Evolutionary conservation across 2,329 filamentous ascomycete genomes (phyloP).

Genomic region (Aureobasidium sp.): DNA sequence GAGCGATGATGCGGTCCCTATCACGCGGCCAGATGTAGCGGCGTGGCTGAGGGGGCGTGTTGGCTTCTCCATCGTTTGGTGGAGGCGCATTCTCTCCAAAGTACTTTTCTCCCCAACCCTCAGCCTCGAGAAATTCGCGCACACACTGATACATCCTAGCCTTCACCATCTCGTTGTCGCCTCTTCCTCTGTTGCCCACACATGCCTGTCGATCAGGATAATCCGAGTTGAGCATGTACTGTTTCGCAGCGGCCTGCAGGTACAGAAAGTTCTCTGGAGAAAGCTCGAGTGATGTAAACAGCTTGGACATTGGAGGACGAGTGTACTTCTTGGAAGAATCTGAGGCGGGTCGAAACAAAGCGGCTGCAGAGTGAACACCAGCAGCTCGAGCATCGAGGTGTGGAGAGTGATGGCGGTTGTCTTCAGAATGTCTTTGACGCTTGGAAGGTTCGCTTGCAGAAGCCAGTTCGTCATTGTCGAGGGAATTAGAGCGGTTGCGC

Average conservation of each 20-base stretch:
- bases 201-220: constrained; percentile 51
- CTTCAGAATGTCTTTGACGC: constrained; percentile 3
- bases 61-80: constrained; percentile 19
- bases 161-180: constrained; percentile 50
- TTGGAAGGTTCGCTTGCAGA: constrained; percentile 9
- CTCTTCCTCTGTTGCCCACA: constrained; percentile 43
- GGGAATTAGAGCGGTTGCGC: background rate
- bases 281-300: constrained; percentile 50
- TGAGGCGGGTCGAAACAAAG: constrained; percentile 38
- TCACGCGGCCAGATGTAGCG: constrained; percentile 49
- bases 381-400: constrained; percentile 39
- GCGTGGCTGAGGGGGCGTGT: constrained; percentile 20
- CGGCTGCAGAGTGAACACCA: constrained; percentile 38
- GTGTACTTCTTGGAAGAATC: constrained; percentile 48
- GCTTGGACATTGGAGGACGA: constrained; percentile 51
- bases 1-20: constrained; percentile 48
- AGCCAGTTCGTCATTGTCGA: background rate
- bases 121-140: constrained; percentile 45
- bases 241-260: constrained; percentile 49
- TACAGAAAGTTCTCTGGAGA: constrained; percentile 51
- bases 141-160: constrained; percentile 51
- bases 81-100: constrained; percentile 35
- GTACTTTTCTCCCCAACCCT: constrained; percentile 33
- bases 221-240: constrained; percentile 50
- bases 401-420: constrained; percentile 4